These are phyloP conservation scores for Solanum paucissectum DNA, from an alignment of 257 asterid species.

Conservation along the genomic window DNA sequence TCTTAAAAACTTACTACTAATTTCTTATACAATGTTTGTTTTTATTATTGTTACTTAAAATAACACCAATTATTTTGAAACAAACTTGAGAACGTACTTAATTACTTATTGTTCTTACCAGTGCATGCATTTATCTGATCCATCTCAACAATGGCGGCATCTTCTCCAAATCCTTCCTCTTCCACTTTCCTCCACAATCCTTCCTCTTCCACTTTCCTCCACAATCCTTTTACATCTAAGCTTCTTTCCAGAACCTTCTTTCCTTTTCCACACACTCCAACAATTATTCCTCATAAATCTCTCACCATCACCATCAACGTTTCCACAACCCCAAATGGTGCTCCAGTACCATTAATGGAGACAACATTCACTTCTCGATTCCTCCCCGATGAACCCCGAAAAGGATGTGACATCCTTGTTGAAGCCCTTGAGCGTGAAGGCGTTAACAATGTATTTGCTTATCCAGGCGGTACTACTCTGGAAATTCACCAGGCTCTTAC, in stretches of 20 bases:
- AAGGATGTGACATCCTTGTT: slow-evolving; percentile 68
- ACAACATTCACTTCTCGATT: slow-evolving; percentile 33
- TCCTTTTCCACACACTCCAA: slow-evolving; percentile 2
- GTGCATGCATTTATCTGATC: background rate
- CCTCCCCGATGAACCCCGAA: slow-evolving; percentile 55
- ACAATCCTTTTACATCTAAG: background rate
- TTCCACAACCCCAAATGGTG: slow-evolving; percentile 8
- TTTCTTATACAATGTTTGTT: no score
- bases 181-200: background rate
- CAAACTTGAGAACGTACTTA: no score
- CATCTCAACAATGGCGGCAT: background rate
- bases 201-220: slow-evolving; percentile 9
- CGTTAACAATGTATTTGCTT: slow-evolving; percentile 65
- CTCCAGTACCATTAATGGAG: background rate
- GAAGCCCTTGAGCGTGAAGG: slow-evolving; percentile 89
- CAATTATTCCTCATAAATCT: slow-evolving; percentile 1
- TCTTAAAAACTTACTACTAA: no score
- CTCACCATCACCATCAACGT: slow-evolving; percentile 5
- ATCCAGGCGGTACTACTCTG: slow-evolving; percentile 84
- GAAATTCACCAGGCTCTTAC: slow-evolving; percentile 85
- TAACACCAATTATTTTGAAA: no score
- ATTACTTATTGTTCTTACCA: background rate
- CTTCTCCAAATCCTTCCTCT: slow-evolving; percentile 16
- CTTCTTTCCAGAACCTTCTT: slow-evolving; percentile 9
- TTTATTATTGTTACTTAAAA: no score